Base-by-base conservation (phyloP, 768 basidiomycete genomes). In the Trametes gibbosa region DNA sequence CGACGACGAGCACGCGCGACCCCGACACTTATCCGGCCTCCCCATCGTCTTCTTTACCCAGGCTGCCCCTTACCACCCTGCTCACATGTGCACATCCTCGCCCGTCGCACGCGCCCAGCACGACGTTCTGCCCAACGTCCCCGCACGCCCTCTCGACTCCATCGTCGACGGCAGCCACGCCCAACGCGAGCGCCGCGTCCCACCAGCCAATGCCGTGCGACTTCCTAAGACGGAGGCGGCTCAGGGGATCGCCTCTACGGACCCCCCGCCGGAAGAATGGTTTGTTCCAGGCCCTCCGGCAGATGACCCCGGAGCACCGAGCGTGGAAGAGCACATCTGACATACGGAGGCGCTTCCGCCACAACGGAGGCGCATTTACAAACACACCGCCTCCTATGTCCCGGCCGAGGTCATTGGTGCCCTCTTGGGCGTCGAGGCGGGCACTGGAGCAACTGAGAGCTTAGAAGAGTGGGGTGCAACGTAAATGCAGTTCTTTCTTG, bases 161-260 rank as follows among this genome's bases (percentile, higher is more conserved):
- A 37, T 19, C 34, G 40, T 12, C 17, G 27, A 24, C 41, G 42
- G 27, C 16, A 41, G 24, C 43, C 6, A 35, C 7, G 29, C n/a
- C 10, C 39, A 29, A 8, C 35, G 21, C n/a, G n/a, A 23, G 25
- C 21, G 43, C 35, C 27, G 54, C 35, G 51, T 37, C 25, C 54
- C 54, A 39, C 35, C 39, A n/a, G 43, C 35, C 34, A 14, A 25
- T 51, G 41, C 58, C 58, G 58, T 27, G 25, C 51, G 24, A 32
- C 21, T 59, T 59, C 58, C 58, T 59, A 59, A 50, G 27, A 24
- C 45, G 58, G 51, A 53, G 58, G 19, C 58, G 58, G 58, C 50
- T 53, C 58, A 59, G 45, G 50, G 19, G 52, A 17, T 9, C 45
- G 24, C 58, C 29, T 43, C 25, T 32, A 37, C 58, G 52, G 51